phyloP scores from a whole-genome alignment of 2,329 filamentous ascomycete genomes.

The Pseudocercospora cruenta region DNA sequence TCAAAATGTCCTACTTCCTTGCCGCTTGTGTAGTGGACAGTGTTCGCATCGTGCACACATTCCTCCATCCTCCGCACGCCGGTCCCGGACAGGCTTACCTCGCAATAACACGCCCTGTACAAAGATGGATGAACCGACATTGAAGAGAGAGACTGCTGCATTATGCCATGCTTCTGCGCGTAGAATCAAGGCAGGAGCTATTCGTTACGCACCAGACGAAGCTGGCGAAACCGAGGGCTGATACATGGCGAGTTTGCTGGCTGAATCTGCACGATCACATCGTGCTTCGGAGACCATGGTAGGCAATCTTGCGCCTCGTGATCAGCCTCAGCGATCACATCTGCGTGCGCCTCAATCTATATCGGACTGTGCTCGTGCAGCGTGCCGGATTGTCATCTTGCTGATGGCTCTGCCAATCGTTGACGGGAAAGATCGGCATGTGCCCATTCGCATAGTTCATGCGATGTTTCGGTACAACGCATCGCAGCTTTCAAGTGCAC shows the following conservation, averaged over 20 bases:
- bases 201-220: not conserved
- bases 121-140: not conserved
- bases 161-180: not conserved
- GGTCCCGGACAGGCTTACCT: too few relatives aligned
- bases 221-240: not conserved
- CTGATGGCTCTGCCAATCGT: not conserved
- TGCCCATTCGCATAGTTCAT: not conserved
- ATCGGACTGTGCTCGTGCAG: not conserved
- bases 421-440: not conserved
- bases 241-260: not conserved
- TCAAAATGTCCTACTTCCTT: too few relatives aligned
- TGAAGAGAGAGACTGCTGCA: not conserved
- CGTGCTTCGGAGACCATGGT: not conserved
- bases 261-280: not conserved
- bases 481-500: not conserved
- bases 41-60: not conserved
- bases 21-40: too few relatives aligned
- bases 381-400: not conserved
- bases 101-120: not conserved
- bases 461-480: not conserved
- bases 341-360: not conserved
- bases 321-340: not conserved
- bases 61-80: not conserved
- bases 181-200: not conserved
- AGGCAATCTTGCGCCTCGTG: not conserved